phyloP scores from a whole-genome alignment of 768 basidiomycete species.

The Naematelia aurantialba region DNA sequence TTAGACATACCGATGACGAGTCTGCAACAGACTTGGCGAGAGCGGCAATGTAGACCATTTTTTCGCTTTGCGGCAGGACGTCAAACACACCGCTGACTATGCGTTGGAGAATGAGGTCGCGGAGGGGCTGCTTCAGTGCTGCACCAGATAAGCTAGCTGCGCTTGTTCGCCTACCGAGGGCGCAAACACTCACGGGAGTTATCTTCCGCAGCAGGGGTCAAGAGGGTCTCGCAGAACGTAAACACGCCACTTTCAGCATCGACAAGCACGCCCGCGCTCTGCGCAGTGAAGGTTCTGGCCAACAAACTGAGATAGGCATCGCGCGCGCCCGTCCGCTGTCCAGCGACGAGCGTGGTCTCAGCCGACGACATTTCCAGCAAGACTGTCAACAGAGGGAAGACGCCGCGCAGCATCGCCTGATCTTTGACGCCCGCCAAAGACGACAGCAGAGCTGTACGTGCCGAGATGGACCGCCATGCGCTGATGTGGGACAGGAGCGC shows the following conservation, averaged over 20 bases:
- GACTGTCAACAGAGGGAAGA: slow-evolving; percentile 60
- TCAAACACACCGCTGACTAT: slow-evolving; percentile 57
- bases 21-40: slow-evolving; percentile 44
- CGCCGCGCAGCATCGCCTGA: slow-evolving; percentile 56
- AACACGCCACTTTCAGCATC: slow-evolving; percentile 33
- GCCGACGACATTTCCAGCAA: slow-evolving; percentile 15
- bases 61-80: slow-evolving; percentile 58
- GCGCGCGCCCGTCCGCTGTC: slow-evolving; percentile 6
- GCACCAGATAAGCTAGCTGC: background rate
- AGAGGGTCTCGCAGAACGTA: slow-evolving; percentile 12
- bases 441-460: slow-evolving; percentile 59
- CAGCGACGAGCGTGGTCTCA: slow-evolving; percentile 21
- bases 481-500: slow-evolving; percentile 76
- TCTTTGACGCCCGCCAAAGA: slow-evolving; percentile 57
- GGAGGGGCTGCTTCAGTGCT: slow-evolving; percentile 6
- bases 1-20: no score
- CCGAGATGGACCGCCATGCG: slow-evolving; percentile 56
- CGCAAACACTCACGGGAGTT: slow-evolving; percentile 4
- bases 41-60: slow-evolving; percentile 57
- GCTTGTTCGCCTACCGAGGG: background rate
- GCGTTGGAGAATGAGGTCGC: slow-evolving; percentile 15
- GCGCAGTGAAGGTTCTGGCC: slow-evolving; percentile 14
- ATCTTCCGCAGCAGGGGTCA: slow-evolving; percentile 1
- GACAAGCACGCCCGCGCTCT: slow-evolving; percentile 14
- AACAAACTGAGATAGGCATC: slow-evolving; percentile 22